Conservation (phyloP, 2,329 filamentous ascomycete genomes). For the Biscogniauxia mediterranea region DNA sequence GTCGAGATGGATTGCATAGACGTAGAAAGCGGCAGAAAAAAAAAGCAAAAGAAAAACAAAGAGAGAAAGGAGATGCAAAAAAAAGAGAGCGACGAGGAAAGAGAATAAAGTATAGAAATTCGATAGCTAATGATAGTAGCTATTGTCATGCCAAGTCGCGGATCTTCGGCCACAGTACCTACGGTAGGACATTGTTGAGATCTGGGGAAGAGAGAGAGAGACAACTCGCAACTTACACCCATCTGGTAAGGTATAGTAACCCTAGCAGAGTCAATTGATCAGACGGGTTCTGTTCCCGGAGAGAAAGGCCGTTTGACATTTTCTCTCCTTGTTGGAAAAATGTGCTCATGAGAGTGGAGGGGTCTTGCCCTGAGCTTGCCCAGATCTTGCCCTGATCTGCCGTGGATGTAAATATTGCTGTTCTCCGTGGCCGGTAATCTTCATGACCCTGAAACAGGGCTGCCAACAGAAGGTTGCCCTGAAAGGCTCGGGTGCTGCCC, state of each 20-base stretch:
- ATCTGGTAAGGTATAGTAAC: background rate
- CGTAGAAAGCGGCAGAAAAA: constrained; percentile 1
- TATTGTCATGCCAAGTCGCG: background rate
- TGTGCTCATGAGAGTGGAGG: background rate
- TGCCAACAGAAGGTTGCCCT: background rate
- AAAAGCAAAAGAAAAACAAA: constrained; percentile 5
- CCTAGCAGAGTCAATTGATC: background rate
- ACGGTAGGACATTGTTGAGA: background rate
- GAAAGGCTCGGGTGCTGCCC: constrained; percentile 28
- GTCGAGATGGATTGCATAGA: background rate
- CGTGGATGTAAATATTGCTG: background rate
- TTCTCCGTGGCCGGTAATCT: background rate
- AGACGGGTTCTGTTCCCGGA: background rate
- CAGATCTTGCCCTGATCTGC: background rate
- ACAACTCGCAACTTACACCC: background rate
- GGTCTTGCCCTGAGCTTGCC: background rate
- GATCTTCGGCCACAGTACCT: background rate
- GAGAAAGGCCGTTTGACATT: background rate
- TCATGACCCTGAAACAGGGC: constrained; percentile 28
- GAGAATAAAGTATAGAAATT: background rate
- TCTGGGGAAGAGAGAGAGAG: background rate
- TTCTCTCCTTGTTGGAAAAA: background rate
- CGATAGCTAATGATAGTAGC: background rate
- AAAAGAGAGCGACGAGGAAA: background rate
- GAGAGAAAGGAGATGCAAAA: constrained; percentile 3